Conservation (phyloP, 139 green algal species). For the Chlorella sp. region DNA sequence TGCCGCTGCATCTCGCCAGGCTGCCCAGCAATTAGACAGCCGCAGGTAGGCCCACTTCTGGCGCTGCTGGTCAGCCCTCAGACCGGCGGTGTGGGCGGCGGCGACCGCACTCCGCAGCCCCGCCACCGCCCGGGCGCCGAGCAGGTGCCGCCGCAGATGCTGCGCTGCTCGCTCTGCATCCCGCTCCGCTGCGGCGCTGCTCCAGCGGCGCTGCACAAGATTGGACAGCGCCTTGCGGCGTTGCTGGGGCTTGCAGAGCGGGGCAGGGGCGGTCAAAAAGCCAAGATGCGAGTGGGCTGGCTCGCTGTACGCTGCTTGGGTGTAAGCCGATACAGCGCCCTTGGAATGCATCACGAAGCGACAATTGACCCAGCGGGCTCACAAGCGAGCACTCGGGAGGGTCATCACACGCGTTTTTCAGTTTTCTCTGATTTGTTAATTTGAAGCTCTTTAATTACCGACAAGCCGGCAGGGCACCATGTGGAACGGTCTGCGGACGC, state of each 20-base stretch:
- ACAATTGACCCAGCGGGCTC: background rate
- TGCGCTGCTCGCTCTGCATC: background rate
- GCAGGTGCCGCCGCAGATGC: background rate
- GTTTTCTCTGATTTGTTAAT: too few relatives aligned
- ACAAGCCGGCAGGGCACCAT: background rate
- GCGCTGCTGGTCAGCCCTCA: background rate
- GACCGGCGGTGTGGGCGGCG: too few relatives aligned
- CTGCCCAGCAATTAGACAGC: background rate
- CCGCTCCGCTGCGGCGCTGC: background rate
- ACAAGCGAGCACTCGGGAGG: too few relatives aligned
- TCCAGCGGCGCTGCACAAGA: background rate
- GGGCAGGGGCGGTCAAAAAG: background rate
- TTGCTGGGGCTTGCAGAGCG: background rate
- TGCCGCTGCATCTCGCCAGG: background rate
- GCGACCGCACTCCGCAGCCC: background rate
- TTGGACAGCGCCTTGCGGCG: background rate
- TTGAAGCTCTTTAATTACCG: background rate
- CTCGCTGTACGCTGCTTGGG: background rate
- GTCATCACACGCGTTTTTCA: too few relatives aligned
- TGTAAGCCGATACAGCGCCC: background rate
- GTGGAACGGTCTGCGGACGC: conserved; percentile 21
- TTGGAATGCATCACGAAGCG: too few relatives aligned
- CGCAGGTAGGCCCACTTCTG: background rate
- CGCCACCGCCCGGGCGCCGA: background rate
- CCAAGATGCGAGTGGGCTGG: background rate